Conservation (phyloP, 805 yeast species). For the Myxozyma melibiosi region DNA sequence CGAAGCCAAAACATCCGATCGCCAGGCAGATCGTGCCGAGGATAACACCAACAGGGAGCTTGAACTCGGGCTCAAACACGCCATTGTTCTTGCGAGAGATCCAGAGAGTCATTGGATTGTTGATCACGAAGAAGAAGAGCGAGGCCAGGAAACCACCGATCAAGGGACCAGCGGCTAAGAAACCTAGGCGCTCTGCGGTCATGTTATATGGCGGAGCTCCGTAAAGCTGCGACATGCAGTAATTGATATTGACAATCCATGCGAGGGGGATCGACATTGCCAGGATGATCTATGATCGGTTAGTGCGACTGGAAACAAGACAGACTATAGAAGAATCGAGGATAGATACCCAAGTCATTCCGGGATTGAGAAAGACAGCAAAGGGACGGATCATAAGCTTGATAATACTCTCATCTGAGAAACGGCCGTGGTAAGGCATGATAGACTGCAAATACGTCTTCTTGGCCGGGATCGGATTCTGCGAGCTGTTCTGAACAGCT, state of each 20-base stretch:
- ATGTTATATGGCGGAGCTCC: neutral
- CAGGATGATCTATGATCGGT: neutral
- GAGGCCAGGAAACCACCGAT: constrained; percentile 1
- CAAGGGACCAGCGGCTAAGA: neutral
- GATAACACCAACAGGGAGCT: neutral
- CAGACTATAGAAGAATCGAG: neutral
- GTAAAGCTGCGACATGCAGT: neutral
- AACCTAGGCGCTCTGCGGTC: neutral
- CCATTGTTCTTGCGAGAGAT: constrained; percentile 1
- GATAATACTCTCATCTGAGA: neutral
- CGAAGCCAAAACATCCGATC: constrained; percentile 5
- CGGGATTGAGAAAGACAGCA: constrained; percentile 1
- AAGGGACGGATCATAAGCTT: neutral
- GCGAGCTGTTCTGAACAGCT: neutral
- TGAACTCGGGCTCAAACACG: constrained; percentile 5
- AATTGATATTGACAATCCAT: constrained; percentile 4
- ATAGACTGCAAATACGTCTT: neutral
- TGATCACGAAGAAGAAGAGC: neutral
- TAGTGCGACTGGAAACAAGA: neutral
- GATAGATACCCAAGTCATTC: neutral
- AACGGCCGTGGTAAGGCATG: neutral
- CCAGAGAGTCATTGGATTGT: neutral
- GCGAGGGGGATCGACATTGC: constrained; percentile 5
- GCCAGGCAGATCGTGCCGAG: neutral
- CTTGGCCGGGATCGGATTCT: neutral